Evolutionary conservation across 805 yeast species (phyloP).

Genomic region (Candida pini): DNA sequence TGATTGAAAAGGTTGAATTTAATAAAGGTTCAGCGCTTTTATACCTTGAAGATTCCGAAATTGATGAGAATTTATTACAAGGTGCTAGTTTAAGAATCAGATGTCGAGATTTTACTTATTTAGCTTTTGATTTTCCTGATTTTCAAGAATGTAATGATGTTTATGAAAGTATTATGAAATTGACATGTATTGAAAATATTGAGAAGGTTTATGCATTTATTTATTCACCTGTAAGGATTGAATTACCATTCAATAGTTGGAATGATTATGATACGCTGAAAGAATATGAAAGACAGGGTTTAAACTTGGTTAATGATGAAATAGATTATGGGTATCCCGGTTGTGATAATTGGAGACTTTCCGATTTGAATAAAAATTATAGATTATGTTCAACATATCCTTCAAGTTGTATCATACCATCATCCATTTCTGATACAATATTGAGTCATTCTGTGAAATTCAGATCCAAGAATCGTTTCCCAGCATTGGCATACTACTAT

Average conservation of each 20-base stretch:
- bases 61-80: constrained; percentile 14
- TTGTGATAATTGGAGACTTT: constrained; percentile 55
- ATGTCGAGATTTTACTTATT: constrained; percentile 80
- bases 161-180: constrained; percentile 61
- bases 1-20: constrained; percentile 58
- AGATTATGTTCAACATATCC: constrained; percentile 77
- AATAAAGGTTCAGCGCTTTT: constrained; percentile 46
- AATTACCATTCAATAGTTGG: constrained; percentile 68
- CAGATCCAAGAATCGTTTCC: constrained; percentile 81
- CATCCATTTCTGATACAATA: constrained; percentile 73
- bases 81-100: constrained; percentile 60
- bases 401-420: constrained; percentile 58
- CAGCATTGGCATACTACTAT: constrained; percentile 75
- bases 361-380: constrained; percentile 59
- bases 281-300: constrained; percentile 72
- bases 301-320: constrained; percentile 25
- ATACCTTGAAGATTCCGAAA: constrained; percentile 12
- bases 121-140: constrained; percentile 67
- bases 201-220: constrained; percentile 73
- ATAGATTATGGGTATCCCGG: constrained; percentile 6
- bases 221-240: constrained; percentile 71
- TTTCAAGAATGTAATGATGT: constrained; percentile 62
- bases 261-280: constrained; percentile 47
- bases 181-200: constrained; percentile 50
- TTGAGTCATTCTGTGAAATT: constrained; percentile 78